Evolutionary conservation across 2,329 filamentous ascomycete genomes (phyloP).

Genomic region (Nakataea oryzae): DNA sequence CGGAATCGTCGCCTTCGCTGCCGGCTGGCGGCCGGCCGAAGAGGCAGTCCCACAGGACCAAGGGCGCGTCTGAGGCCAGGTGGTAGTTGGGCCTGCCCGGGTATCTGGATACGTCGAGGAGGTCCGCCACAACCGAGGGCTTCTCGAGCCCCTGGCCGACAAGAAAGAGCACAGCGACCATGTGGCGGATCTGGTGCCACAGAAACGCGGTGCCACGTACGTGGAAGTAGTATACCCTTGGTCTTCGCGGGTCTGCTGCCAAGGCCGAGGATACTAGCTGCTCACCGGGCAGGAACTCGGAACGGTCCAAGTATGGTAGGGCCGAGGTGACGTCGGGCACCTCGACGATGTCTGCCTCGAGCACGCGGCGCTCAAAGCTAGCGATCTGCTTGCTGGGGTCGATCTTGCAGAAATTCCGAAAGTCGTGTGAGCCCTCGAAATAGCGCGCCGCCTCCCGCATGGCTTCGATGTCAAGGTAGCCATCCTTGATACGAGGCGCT

Average conservation of each 20-base stretch:
- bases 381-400: slow-evolving; percentile 83
- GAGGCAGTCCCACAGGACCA: slow-evolving; percentile 93
- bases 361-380: slow-evolving; percentile 72
- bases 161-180: slow-evolving; percentile 86
- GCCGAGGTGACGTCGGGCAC: slow-evolving; percentile 44
- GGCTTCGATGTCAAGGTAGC: slow-evolving; percentile 77
- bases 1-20: slow-evolving; percentile 20
- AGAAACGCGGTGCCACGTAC: slow-evolving; percentile 87
- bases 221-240: slow-evolving; percentile 78
- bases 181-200: slow-evolving; percentile 96
- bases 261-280: slow-evolving; percentile 6
- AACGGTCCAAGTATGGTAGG: slow-evolving; percentile 41
- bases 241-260: slow-evolving; percentile 12
- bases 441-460: slow-evolving; percentile 76
- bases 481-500: slow-evolving; percentile 35
- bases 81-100: slow-evolving; percentile 76
- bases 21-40: slow-evolving; percentile 36
- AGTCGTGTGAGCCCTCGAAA: slow-evolving; percentile 81
- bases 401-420: slow-evolving; percentile 93
- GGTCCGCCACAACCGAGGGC: slow-evolving; percentile 58
- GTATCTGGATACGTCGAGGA: slow-evolving; percentile 63
- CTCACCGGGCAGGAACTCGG: slow-evolving; percentile 29
- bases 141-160: slow-evolving; percentile 80
- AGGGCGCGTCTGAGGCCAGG: slow-evolving; percentile 80
- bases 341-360: slow-evolving; percentile 67